A percentile compares a stretch with the other conserved stretches of the same genome.
These are phyloP conservation scores for Coccinonectria pachysandricola DNA, from an alignment of 2,329 filamentous ascomycete species.

Conservation along the genomic window DNA sequence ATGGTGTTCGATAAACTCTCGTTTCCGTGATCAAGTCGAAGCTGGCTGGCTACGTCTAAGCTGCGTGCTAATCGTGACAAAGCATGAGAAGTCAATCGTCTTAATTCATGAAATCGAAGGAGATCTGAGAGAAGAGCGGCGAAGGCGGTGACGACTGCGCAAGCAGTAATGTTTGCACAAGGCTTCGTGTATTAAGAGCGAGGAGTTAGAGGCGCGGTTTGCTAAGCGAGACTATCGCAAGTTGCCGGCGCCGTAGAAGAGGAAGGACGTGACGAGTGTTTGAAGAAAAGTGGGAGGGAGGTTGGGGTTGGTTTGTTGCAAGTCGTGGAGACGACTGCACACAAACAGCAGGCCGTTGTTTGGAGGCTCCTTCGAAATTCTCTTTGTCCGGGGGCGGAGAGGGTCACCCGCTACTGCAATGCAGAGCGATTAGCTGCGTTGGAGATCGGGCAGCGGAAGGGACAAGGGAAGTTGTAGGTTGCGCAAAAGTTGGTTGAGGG, in stretches of 20 bases:
- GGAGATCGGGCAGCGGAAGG: constrained; percentile 13
- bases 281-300: background rate
- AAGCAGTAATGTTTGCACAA: constrained; percentile 1
- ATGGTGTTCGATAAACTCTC: too few relatives aligned
- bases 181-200: too few relatives aligned
- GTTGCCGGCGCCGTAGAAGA: too few relatives aligned
- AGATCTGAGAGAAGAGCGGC: constrained; percentile 1
- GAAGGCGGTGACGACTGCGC: constrained; percentile 3
- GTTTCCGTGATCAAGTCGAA: too few relatives aligned
- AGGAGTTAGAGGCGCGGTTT: too few relatives aligned
- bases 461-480: constrained; percentile 5
- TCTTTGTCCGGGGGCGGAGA: constrained; percentile 7
- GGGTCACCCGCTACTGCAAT: constrained; percentile 21
- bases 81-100: constrained; percentile 17
- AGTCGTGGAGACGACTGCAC: too few relatives aligned
- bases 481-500: constrained; percentile 4
- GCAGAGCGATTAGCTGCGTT: constrained; percentile 23
- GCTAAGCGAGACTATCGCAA: too few relatives aligned
- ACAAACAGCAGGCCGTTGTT: constrained; percentile 11
- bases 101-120: constrained; percentile 14
- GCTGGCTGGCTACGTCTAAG: too few relatives aligned
- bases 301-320: too few relatives aligned
- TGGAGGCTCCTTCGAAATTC: constrained; percentile 8
- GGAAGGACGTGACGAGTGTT: background rate
- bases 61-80: constrained; percentile 21